These are phyloP conservation scores for Moelleriella libera DNA, from an alignment of 2,329 filamentous ascomycete genomes.

Conservation along the genomic window DNA sequence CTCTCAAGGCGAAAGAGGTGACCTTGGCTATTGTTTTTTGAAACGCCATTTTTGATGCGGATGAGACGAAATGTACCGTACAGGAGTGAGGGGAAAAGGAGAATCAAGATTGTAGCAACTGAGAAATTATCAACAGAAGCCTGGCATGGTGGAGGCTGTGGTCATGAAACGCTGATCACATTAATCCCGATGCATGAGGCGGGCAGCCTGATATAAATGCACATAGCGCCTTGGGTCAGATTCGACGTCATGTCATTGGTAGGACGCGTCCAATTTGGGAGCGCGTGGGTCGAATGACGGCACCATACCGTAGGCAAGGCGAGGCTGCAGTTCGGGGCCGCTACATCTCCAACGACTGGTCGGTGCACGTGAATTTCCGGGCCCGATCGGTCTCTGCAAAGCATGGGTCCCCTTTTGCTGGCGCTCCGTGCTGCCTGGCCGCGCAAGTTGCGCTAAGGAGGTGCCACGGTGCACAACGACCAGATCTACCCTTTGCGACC, in stretches of 20 bases:
- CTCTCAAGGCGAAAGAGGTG: conserved; percentile 22
- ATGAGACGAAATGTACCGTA: no score
- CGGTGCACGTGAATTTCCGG: conserved; percentile 10
- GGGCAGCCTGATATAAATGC: no score
- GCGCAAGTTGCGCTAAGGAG: background rate
- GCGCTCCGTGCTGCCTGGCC: background rate
- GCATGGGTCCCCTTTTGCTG: conserved; percentile 7
- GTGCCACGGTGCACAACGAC: conserved; percentile 3
- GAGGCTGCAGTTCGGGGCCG: conserved; percentile 1
- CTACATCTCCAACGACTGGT: background rate
- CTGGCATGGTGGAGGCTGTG: background rate
- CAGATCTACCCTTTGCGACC: background rate
- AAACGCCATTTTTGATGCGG: conserved; percentile 6
- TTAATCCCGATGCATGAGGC: no score
- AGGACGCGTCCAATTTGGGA: background rate
- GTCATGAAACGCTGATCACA: background rate
- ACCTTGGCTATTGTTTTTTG: conserved; percentile 17
- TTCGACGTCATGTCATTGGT: conserved; percentile 3
- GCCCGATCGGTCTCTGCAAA: conserved; percentile 4
- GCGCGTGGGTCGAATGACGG: background rate
- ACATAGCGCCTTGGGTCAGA: no score
- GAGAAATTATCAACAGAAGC: background rate
- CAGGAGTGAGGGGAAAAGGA: no score
- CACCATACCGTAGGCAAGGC: background rate
- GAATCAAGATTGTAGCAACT: no score